Evolutionary conservation across 75 land plant genomes (phyloP).

Genomic region (Pinus albicaulis): DNA sequence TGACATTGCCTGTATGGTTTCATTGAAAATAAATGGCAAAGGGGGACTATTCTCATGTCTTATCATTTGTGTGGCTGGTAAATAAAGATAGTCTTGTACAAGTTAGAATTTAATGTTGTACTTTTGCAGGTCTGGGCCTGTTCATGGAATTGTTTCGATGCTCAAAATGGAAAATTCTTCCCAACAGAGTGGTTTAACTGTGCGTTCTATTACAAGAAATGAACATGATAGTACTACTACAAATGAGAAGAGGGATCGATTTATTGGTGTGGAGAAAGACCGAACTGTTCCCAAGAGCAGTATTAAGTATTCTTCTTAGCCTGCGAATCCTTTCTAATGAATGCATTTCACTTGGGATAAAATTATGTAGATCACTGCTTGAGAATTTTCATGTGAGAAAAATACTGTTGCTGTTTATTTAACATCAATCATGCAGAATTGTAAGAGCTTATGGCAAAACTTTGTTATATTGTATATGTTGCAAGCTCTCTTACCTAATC

Average conservation of each 20-base stretch:
- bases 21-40: not conserved
- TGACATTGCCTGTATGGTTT: not conserved
- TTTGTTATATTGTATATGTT: not conserved
- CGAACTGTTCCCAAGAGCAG: constrained; percentile 43
- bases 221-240: constrained; percentile 50
- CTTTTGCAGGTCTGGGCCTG: constrained; percentile 66
- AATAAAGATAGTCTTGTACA: not conserved
- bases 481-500: not conserved
- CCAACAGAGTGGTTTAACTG: constrained; percentile 28
- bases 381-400: not conserved
- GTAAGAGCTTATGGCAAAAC: not conserved
- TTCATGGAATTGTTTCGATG: constrained; percentile 50
- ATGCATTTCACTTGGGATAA: not conserved
- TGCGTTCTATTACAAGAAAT: constrained; percentile 41
- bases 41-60: not conserved
- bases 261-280: constrained; percentile 53
- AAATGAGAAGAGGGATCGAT: constrained; percentile 59
- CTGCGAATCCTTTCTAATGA: not conserved
- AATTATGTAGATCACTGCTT: not conserved
- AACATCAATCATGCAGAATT: not conserved
- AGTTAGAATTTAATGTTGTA: not conserved
- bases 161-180: constrained; percentile 47
- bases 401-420: not conserved
- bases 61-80: not conserved
- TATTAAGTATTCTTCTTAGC: constrained; percentile 48